These are phyloP conservation scores for Cryptosporidium canis DNA, from an alignment of 169 alveolate genomes.

Conservation along the genomic window DNA sequence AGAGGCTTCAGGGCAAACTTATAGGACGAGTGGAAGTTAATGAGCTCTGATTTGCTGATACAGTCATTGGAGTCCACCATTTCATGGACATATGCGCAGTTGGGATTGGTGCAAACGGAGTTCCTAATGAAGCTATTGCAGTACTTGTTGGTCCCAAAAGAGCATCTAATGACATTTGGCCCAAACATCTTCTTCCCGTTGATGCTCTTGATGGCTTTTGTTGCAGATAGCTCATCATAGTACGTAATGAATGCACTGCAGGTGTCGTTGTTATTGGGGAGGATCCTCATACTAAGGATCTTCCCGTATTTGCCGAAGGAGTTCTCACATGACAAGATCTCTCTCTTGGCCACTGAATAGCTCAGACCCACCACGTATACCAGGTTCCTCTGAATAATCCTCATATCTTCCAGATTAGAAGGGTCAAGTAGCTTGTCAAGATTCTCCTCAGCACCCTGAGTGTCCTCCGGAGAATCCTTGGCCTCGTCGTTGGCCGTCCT, in stretches of 20 bases:
- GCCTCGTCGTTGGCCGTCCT: neutral
- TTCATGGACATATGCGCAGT: slow-evolving; percentile 91
- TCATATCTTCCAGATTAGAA: slow-evolving; percentile 82
- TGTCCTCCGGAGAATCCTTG: neutral
- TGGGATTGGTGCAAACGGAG: slow-evolving; percentile 86
- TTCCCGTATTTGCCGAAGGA: slow-evolving; percentile 90
- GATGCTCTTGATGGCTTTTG: slow-evolving; percentile 89
- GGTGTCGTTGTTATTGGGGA: slow-evolving; percentile 87
- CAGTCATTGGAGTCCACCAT: slow-evolving; percentile 80
- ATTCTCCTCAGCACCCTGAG: neutral
- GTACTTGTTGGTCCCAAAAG: slow-evolving; percentile 94
- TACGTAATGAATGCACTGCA: slow-evolving; percentile 92
- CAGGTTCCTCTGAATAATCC: slow-evolving; percentile 89
- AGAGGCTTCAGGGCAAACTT: slow-evolving; percentile 60
- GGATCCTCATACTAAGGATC: slow-evolving; percentile 84
- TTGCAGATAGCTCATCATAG: slow-evolving; percentile 87
- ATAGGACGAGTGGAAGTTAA: slow-evolving; percentile 62
- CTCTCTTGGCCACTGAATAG: slow-evolving; percentile 83
- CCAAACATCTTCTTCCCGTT: slow-evolving; percentile 89
- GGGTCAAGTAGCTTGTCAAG: neutral
- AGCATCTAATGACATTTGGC: slow-evolving; percentile 86
- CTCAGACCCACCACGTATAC: slow-evolving; percentile 90
- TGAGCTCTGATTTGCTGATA: slow-evolving; percentile 57
- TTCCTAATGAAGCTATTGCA: slow-evolving; percentile 90
- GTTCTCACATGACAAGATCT: slow-evolving; percentile 83